phyloP scores from a whole-genome alignment of 1,139 yeast genomes.

The Suhomyces panamericanus region DNA sequence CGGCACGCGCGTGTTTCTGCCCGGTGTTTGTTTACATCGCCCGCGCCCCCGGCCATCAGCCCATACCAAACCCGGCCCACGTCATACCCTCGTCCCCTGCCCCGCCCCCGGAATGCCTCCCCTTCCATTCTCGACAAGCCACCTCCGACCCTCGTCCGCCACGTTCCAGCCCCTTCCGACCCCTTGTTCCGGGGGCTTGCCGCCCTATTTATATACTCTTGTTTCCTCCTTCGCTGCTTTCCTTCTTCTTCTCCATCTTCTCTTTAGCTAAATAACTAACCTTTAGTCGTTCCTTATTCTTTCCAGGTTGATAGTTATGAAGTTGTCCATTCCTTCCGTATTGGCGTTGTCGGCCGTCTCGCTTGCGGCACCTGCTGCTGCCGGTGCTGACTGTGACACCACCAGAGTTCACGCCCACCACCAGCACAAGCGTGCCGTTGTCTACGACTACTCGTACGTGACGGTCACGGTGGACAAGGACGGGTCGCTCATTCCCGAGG shows the following conservation, averaged over 20 bases:
- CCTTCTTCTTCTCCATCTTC: background rate
- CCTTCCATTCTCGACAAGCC: background rate
- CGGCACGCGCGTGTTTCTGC: background rate
- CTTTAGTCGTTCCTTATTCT: constrained; percentile 20
- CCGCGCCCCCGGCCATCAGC: background rate
- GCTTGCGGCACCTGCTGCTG: constrained; percentile 29
- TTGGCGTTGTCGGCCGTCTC: constrained; percentile 36
- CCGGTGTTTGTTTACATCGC: background rate
- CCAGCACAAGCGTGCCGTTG: constrained; percentile 74
- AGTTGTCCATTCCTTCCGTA: constrained; percentile 30
- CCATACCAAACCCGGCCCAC: too few species aligned
- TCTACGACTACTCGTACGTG: constrained; percentile 77
- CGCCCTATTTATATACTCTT: constrained; percentile 1
- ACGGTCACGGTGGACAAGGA: constrained; percentile 71
- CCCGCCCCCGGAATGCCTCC: background rate
- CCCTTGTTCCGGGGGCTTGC: background rate
- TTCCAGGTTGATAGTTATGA: constrained; percentile 24
- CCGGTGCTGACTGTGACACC: constrained; percentile 37
- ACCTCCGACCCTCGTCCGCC: background rate
- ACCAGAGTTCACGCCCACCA: constrained; percentile 57
- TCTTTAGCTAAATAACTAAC: constrained; percentile 12
- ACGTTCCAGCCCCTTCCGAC: constrained; percentile 1
- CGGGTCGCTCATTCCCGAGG: constrained; percentile 38
- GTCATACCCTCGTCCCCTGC: background rate
- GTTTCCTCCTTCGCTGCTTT: background rate